Base-by-base conservation (phyloP, 208 protist genomes). In the Phytomonas sp. region DNA sequence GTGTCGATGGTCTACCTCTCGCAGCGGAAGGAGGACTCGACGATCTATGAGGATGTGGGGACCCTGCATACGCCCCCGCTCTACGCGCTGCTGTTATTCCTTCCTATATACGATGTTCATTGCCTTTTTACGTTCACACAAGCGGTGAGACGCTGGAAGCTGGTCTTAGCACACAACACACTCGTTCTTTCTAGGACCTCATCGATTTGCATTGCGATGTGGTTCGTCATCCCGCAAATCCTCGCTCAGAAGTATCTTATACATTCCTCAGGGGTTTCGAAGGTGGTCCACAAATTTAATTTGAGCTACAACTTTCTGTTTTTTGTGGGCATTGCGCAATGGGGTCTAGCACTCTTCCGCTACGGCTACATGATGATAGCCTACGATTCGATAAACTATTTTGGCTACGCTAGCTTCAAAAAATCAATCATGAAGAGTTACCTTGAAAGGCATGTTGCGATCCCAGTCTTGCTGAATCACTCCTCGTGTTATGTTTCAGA, bases 341-440 rank as follows among this genome's bases (percentile, higher is more conserved):
- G 74, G 73, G 36, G 68, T 32, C 32, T 88, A 29, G 67, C 82
- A 9, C 53, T 91, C 20, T 34, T 88, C 23, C 83, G 88, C 28
- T 78, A 89, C 51, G 46, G 73, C 20, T 75, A 77, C 61, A 73
- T 82, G 62, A 67, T 84, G 67, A 67, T 84, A 60, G 76, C 71
- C 29, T 80, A 80, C 67, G 85, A 87, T 61, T 94, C 85, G 9
- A 84, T 86, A 37, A 84, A 79, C 71, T 71, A 72, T 20, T 77
- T 91, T 37, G 88, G 88, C 60, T 91, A 92, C 66, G 82, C 88
- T 6, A 82, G 84, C 73, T 94, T 89, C 80, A 80, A 82, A 33
- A 74, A 9, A 9, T 13, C 36, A 9, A 40, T 40, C 9, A 4
- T 9, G 36, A 40, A 40, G 36, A 40, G 9, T 40, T 40, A 40